phyloP scores from a whole-genome alignment of 257 asterid genomes.

The Scutellaria baicalensis region DNA sequence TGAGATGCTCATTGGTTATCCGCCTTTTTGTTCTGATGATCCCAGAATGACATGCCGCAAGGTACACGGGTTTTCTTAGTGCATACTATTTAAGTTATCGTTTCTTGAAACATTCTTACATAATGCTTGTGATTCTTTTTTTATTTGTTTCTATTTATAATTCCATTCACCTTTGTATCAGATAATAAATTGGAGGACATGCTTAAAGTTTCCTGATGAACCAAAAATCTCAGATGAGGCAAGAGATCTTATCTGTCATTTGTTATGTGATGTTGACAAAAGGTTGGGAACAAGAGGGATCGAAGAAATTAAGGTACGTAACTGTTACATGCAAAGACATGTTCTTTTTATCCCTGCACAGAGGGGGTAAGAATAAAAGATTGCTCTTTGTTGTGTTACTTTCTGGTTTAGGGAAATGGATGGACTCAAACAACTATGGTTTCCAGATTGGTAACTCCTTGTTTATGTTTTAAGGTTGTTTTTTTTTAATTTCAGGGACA shows the following conservation, averaged over 20 bases:
- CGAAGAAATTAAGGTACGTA: slow-evolving; percentile 84
- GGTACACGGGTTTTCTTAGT: slow-evolving; percentile 34
- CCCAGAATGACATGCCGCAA: slow-evolving; percentile 97
- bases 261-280: slow-evolving; percentile 85
- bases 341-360: not conserved
- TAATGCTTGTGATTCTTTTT: not conserved
- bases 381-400: not conserved
- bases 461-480: not conserved
- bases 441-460: not conserved
- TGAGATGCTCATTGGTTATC: slow-evolving; percentile 92
- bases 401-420: not conserved
- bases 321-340: not conserved
- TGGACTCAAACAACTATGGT: not conserved
- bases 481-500: slow-evolving; percentile 55
- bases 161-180: slow-evolving; percentile 22
- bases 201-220: slow-evolving; percentile 92
- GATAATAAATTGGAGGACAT: slow-evolving; percentile 89
- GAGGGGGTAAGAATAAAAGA: not conserved
- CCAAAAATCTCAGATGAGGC: slow-evolving; percentile 83
- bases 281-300: slow-evolving; percentile 92
- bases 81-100: not conserved
- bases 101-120: not conserved
- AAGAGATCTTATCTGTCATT: slow-evolving; percentile 76
- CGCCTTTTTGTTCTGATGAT: slow-evolving; percentile 97
- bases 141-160: not conserved